Evolutionary conservation across 768 basidiomycete species (phyloP).

Genomic region (Amylocystis lapponica): DNA sequence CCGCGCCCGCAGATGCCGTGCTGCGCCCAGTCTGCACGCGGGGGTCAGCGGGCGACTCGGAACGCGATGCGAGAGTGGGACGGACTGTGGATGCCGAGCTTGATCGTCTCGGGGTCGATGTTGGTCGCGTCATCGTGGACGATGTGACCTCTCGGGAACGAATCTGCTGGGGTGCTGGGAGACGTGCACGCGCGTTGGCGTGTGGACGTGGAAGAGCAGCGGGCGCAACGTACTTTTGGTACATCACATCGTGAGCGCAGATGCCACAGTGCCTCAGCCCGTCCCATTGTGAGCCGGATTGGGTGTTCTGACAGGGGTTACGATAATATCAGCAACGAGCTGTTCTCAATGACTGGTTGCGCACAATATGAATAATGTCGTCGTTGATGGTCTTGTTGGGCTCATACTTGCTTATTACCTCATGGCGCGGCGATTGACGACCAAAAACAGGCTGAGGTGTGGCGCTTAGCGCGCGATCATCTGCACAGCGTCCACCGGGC

Average conservation of each 20-base stretch:
- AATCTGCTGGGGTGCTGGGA: slow-evolving; percentile 36
- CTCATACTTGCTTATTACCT: slow-evolving; percentile 28
- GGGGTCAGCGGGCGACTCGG: no score
- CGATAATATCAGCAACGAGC: no score
- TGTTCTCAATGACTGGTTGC: no score
- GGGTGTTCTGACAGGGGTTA: slow-evolving; percentile 73
- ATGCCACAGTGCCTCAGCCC: slow-evolving; percentile 57
- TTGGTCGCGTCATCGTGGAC: slow-evolving; percentile 41
- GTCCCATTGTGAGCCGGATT: slow-evolving; percentile 70
- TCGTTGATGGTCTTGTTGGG: slow-evolving; percentile 22
- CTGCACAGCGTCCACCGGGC: no score
- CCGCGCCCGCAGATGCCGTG: slow-evolving; percentile 69
- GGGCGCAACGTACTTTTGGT: slow-evolving; percentile 46
- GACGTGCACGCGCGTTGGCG: no score
- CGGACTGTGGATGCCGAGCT: slow-evolving; percentile 62
- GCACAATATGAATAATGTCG: slow-evolving; percentile 19
- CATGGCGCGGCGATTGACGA: slow-evolving; percentile 47
- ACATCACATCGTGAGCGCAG: slow-evolving; percentile 47
- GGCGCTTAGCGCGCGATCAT: no score
- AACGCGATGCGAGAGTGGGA: no score
- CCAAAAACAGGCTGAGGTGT: slow-evolving; percentile 51
- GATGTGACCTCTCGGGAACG: slow-evolving; percentile 41
- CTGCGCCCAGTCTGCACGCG: slow-evolving; percentile 62
- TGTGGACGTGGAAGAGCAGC: no score
- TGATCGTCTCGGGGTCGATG: slow-evolving; percentile 40